A percentile compares a stretch with the other conserved stretches of the same genome.
Conservation (phyloP, 768 basidiomycete species). For the Boletus tomentosulus region DNA sequence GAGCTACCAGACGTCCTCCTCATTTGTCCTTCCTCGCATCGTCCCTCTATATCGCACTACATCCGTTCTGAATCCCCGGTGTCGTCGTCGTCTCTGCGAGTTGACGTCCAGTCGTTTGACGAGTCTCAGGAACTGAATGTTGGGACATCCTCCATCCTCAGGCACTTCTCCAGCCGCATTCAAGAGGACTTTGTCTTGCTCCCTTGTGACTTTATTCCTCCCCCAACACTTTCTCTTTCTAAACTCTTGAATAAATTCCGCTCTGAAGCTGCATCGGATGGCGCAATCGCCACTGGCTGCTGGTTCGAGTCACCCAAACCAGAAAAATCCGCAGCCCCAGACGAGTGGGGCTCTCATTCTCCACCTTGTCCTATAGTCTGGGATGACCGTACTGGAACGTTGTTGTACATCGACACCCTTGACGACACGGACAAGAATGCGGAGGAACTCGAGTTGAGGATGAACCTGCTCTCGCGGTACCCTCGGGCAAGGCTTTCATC, state of each 20-base stretch:
- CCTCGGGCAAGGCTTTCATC: conserved; percentile 67
- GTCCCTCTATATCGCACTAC: conserved; percentile 74
- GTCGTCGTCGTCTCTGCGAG: conserved; percentile 54
- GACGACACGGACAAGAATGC: conserved; percentile 63
- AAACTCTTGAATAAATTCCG: conserved; percentile 80
- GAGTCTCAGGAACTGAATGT: conserved; percentile 60
- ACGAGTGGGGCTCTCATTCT: conserved; percentile 61
- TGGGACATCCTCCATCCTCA: conserved; percentile 73
- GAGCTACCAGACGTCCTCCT: conserved; percentile 68
- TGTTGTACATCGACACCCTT: conserved; percentile 69
- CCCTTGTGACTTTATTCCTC: conserved; percentile 88
- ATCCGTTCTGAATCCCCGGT: conserved; percentile 74
- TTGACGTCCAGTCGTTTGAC: conserved; percentile 80
- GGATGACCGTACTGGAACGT: conserved; percentile 60
- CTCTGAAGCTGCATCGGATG: conserved; percentile 59
- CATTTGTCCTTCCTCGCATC: conserved; percentile 77
- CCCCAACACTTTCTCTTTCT: conserved; percentile 64
- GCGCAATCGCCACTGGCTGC: conserved; percentile 60
- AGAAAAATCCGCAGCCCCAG: conserved; percentile 53
- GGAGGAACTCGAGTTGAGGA: conserved; percentile 70
- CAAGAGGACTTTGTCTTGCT: conserved; percentile 84
- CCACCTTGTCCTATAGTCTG: conserved; percentile 55
- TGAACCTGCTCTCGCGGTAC: conserved; percentile 75
- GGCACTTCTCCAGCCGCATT: conserved; percentile 73
- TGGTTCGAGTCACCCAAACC: conserved; percentile 52